These are phyloP conservation scores for Candida berthetii DNA, from an alignment of 805 yeast species.

Conservation along the genomic window DNA sequence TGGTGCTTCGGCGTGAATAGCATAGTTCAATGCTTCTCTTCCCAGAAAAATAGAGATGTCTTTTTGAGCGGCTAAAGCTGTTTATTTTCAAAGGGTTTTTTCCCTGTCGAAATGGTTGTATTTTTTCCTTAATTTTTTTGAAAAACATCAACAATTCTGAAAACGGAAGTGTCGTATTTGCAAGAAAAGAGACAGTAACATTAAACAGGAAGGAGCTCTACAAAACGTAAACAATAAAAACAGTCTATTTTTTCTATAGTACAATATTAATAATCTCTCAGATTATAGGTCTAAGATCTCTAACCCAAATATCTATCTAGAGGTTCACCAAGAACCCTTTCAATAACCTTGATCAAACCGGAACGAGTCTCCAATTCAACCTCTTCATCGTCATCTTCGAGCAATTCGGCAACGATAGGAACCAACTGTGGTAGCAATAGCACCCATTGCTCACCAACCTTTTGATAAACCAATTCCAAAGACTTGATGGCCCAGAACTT, in stretches of 20 bases:
- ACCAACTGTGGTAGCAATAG: slow-evolving; percentile 87
- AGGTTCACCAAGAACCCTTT: slow-evolving; percentile 91
- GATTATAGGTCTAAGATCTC: neutral
- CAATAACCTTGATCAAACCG: slow-evolving; percentile 87
- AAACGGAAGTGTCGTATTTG: no score
- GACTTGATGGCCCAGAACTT: slow-evolving; percentile 78
- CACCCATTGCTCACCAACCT: slow-evolving; percentile 94
- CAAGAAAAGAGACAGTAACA: no score
- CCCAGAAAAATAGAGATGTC: no score
- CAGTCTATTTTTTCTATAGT: neutral
- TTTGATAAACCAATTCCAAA: slow-evolving; percentile 76
- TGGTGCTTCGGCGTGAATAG: slow-evolving; percentile 79
- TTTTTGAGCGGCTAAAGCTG: no score
- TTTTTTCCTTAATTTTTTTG: neutral
- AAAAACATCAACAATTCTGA: neutral
- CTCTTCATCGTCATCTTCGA: slow-evolving; percentile 93
- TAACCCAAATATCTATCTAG: slow-evolving; percentile 69
- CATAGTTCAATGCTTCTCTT: no score
- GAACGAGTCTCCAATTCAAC: slow-evolving; percentile 89
- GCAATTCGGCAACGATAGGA: slow-evolving; percentile 89
- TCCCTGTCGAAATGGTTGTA: no score
- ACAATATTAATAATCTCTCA: no score
- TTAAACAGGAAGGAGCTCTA: no score
- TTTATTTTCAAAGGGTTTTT: no score
- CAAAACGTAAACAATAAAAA: no score